phyloP scores from a whole-genome alignment of 495 filamentous ascomycete genomes.

The Aspergillus asperescens region DNA sequence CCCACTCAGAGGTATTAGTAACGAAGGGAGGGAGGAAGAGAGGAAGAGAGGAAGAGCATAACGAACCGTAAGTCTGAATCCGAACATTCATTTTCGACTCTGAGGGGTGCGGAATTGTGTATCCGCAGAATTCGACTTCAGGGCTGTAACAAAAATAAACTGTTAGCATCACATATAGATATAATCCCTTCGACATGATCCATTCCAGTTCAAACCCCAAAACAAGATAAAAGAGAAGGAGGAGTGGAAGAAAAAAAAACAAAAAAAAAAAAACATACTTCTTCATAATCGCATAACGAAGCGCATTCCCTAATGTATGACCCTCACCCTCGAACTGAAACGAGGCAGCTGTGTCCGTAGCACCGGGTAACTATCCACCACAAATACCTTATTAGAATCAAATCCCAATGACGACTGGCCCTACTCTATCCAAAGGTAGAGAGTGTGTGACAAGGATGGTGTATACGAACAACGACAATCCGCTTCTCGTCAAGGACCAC shows the following conservation, averaged over 20 bases:
- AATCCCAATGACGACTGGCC: too few species aligned
- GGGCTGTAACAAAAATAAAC: constrained; percentile 56
- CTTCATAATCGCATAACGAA: constrained; percentile 96
- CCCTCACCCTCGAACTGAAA: constrained; percentile 92
- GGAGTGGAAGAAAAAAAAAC: neutral
- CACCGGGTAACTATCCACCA: constrained; percentile 67
- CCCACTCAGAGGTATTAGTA: too few species aligned
- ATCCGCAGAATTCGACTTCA: constrained; percentile 94
- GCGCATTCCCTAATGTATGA: constrained; percentile 90
- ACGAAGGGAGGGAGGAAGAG: neutral
- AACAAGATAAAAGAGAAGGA: neutral
- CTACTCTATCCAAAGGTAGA: too few species aligned
- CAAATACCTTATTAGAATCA: too few species aligned
- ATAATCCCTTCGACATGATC: neutral
- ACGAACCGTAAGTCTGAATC: constrained; percentile 90
- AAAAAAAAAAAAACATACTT: constrained; percentile 56
- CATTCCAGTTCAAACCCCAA: neutral
- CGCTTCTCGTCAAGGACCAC: constrained; percentile 47
- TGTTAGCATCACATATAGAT: too few species aligned
- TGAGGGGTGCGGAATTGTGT: constrained; percentile 95
- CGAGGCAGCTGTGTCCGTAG: constrained; percentile 63
- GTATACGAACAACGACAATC: constrained; percentile 50
- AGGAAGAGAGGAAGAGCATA: constrained; percentile 3
- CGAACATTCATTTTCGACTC: constrained; percentile 94
- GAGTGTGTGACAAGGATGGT: neutral